Conservation (phyloP, 495 filamentous ascomycete species). For the Penicillium fimorum region DNA sequence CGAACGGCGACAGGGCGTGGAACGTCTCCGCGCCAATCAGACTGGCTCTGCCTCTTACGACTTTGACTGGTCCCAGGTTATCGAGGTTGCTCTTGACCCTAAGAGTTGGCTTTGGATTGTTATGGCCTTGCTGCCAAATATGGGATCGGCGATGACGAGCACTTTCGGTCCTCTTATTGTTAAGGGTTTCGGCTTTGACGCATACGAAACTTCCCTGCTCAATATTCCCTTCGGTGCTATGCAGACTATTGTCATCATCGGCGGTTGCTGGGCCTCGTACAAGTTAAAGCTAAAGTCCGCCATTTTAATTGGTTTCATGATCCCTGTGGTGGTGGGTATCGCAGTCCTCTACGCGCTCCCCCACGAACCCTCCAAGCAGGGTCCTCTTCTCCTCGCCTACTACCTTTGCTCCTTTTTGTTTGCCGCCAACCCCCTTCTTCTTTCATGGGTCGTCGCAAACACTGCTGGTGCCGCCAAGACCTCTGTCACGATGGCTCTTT, state of each 20-base stretch:
- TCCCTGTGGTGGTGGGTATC: background rate
- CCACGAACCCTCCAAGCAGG: background rate
- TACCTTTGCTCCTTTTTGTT: background rate
- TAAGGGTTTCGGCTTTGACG: background rate
- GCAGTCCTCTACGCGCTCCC: background rate
- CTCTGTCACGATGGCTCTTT: background rate
- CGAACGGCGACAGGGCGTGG: background rate
- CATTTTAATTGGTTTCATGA: background rate
- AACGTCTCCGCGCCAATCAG: background rate
- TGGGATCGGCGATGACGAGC: background rate
- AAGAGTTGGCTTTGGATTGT: slow-evolving; percentile 1
- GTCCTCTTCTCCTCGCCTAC: background rate
- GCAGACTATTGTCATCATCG: background rate
- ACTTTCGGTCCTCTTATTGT: background rate
- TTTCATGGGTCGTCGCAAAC: background rate
- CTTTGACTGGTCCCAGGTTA: background rate
- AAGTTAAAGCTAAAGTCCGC: background rate
- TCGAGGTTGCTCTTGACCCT: background rate
- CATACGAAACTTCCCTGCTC: background rate
- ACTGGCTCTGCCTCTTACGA: background rate
- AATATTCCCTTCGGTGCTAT: background rate
- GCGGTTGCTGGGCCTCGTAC: background rate
- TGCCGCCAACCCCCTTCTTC: background rate
- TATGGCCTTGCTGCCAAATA: background rate
- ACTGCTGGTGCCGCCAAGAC: slow-evolving; percentile 2